Evolutionary conservation across 2,329 filamentous ascomycete genomes (phyloP), one percentile per base, ranked within the genome.

Genomic region (Talaromyces islandicus): DNA sequence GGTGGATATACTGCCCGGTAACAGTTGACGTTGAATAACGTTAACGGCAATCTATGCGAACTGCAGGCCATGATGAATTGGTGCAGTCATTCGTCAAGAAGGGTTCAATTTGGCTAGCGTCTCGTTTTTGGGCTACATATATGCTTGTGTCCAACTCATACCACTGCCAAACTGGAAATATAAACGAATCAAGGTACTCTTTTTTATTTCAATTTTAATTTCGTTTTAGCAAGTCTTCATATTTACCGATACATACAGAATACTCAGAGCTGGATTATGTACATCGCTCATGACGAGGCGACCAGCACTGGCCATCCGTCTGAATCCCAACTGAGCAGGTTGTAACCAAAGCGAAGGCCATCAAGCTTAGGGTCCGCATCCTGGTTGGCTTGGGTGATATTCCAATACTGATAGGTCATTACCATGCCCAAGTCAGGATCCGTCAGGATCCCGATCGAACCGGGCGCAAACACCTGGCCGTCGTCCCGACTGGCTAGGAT

Each of bases 1-100:
- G 78, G 79, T 4, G 78, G 78, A 1, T 81, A 76, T 71, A 67
- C 67, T 46, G 69, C 69, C 54, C 63, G 63, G 7, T 69, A 65
- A 38, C 4, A 38, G 17, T 38, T 38, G 14, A 38, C 6, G 2
- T 38, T n/a, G 35, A 17, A n/a, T 14, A n/a, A 38, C 3, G 6
- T n/a, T 9, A 38, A 38, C n/a, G 7, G 14, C 0, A 38, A n/a
- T 38, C 7, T 38, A 35, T 35, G 32, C 32, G 12, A 35, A 4
- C 12, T 1, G 12, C 12, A 10, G 32, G 6, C 12, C n/a, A n/a
- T n/a, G 4, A 35, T 35, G 1, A 35, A 35, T 35, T 35, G 12
- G 14, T 30, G 29, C 29, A 35, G 30, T 38, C 14, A 14, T 17
- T 38, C 32, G 3, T 17, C 12, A 38, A 14, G 32, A 38, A 17